Evolutionary conservation across 2,329 filamentous ascomycete species (phyloP).

Genomic region (Aspergillus sp.): DNA sequence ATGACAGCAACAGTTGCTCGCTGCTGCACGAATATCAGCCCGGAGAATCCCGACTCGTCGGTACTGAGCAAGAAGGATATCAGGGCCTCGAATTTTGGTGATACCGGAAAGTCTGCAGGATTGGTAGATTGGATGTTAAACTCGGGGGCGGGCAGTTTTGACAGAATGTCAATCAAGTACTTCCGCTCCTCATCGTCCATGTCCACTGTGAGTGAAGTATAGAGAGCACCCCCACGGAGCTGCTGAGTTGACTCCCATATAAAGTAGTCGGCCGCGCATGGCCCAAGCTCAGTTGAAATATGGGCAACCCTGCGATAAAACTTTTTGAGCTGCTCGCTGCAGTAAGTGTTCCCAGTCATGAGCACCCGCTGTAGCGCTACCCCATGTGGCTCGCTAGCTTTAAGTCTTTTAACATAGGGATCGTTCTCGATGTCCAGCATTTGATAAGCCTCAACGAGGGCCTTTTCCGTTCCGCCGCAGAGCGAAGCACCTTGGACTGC

Average conservation of each 20-base stretch:
- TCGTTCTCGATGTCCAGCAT: slow-evolving; percentile 60
- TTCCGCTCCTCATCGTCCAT: slow-evolving; percentile 53
- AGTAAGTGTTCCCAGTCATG: slow-evolving; percentile 35
- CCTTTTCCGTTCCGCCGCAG: slow-evolving; percentile 38
- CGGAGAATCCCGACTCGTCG: slow-evolving; percentile 48
- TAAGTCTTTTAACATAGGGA: slow-evolving; percentile 57
- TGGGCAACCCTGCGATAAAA: slow-evolving; percentile 53
- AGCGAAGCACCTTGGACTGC: not conserved
- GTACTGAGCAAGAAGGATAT: slow-evolving; percentile 53
- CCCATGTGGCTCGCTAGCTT: slow-evolving; percentile 37
- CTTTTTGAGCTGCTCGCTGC: slow-evolving; percentile 56
- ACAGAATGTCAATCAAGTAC: slow-evolving; percentile 53
- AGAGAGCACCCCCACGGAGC: slow-evolving; percentile 22
- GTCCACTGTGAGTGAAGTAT: slow-evolving; percentile 36
- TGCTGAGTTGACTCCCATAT: slow-evolving; percentile 53
- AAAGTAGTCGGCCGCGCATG: slow-evolving; percentile 69
- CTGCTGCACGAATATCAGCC: slow-evolving; percentile 69
- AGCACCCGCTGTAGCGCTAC: slow-evolving; percentile 29
- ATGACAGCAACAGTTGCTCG: slow-evolving; percentile 62
- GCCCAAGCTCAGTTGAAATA: slow-evolving; percentile 60
- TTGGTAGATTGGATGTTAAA: slow-evolving; percentile 3
- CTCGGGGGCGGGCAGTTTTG: slow-evolving; percentile 22
- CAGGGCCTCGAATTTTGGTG: slow-evolving; percentile 59
- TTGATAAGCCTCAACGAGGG: slow-evolving; percentile 44
- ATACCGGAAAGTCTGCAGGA: slow-evolving; percentile 36